phyloP scores from a whole-genome alignment of 257 asterid species.

The Catharanthus roseus region DNA sequence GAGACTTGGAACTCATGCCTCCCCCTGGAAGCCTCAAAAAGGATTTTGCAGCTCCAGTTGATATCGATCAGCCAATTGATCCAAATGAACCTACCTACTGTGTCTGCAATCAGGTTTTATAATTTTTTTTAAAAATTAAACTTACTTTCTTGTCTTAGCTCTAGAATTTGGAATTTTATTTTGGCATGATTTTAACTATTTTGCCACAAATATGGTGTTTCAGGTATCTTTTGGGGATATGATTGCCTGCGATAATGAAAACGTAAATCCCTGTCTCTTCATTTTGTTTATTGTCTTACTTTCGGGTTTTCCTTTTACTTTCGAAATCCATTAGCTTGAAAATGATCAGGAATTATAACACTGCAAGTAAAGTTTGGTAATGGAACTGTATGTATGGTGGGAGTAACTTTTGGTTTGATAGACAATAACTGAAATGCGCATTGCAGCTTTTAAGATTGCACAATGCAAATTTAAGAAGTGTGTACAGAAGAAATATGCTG shows the following conservation, averaged over 20 bases:
- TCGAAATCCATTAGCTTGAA: not conserved
- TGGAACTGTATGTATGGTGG: not conserved
- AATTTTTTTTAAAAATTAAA: no score
- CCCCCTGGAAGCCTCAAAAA: constrained; percentile 88
- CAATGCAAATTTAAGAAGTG: not conserved
- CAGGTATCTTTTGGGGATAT: constrained; percentile 98
- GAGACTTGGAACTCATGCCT: constrained; percentile 98
- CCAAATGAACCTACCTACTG: constrained; percentile 97
- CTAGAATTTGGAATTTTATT: no score
- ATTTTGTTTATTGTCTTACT: constrained; percentile 1
- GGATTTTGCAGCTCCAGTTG: constrained; percentile 65
- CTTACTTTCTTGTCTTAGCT: no score
- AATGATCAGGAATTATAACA: not conserved
- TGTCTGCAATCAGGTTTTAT: constrained; percentile 81
- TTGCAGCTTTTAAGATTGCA: not conserved
- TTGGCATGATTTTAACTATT: not conserved
- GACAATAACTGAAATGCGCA: not conserved
- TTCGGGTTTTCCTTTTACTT: not conserved
- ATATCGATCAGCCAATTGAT: constrained; percentile 83
- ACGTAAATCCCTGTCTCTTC: constrained; percentile 35
- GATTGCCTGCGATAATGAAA: constrained; percentile 99
- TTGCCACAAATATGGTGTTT: constrained; percentile 11
- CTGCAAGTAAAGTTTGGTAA: not conserved
- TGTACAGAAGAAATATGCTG: not conserved
- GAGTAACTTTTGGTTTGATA: not conserved